Base-by-base conservation (phyloP, 495 filamentous ascomycete genomes). In the Hypoxylon intermedium region DNA sequence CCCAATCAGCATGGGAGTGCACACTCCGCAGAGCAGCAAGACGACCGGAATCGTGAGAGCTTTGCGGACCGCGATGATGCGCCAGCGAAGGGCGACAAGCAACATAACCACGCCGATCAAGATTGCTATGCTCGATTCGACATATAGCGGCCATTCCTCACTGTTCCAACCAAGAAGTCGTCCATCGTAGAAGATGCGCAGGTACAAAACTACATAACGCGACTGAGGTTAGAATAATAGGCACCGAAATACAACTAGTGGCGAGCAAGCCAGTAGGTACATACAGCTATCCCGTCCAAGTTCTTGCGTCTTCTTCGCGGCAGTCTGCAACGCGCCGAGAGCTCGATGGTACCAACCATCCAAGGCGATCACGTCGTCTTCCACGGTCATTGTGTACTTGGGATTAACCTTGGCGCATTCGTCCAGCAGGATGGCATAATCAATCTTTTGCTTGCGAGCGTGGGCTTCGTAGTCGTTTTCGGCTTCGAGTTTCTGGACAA, bases 171-270 rank as follows among this genome's bases (percentile, higher is more conserved):
- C 81, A 6, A 82, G 72, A 28, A 79, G 77, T 48, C 78, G 70
- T 58, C 82, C 81, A 12, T 80, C 82, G 56, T 82, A 83, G 68
- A 85, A 85, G 9, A 85, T 63, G 6, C 82, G 78, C 26, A 85
- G 69, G 51, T 83, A 84, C 3, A 85, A 66, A 13, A 72, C 73
- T 69, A 21, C 50, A 5, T 15, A 37, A 23, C n/a, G n/a, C n/a
- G n/a, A 26, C 24, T 11, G 46, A 6, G 37, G 18, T 13, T 0
- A 18, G 2, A 24, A 60, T 49, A 57, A 42, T 3, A 26, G 24
- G 24, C 7, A 7, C n/a, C n/a, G n/a, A n/a, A n/a, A n/a, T n/a
- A n/a, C n/a, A n/a, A n/a, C n/a, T n/a, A n/a, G n/a, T n/a, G n/a
- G n/a, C n/a, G n/a, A n/a, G n/a, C n/a, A n/a, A n/a, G n/a, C n/a